Base-by-base conservation (phyloP, 257 asterid species). In the Plantago major region DNA sequence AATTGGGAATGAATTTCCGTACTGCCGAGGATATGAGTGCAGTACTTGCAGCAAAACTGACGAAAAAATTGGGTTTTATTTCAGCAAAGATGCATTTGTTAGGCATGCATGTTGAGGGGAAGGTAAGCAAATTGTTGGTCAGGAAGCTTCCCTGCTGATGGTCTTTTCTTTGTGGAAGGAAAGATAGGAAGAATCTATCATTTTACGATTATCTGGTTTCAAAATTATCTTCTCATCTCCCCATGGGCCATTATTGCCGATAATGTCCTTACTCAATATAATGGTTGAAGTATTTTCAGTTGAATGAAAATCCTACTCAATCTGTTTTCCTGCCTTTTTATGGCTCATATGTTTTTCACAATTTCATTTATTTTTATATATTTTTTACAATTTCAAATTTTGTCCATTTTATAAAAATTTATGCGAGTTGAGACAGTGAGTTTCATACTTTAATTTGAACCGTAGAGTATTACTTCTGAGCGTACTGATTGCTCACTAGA, bases 101-200 rank as follows among this genome's bases (percentile, higher is more conserved):
- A 65, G 99, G 97, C 79, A 74, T 89, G 97, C 97, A 93, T 72
- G 72, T 93, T 38, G 99, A 93, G 80, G 99, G 99, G 72, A 93
- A 89, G 95, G 99, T 85, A 69, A 69, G 76, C 55, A 62, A 49
- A 52, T 11, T 7, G 56, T 33, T 51, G 40, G 8, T 43, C 53
- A 38, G 16, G 53, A 60, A 11, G 26, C 26, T 22, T 22, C 26
- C 26, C 26, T 22, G 26, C 26, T 1, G 26, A 22, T 22, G 26
- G 26, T 22, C 1, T 22, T 22, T 22, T 22, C 26, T 22, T 22
- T 22, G 26, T 22, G 1, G 26, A 22, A 1, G 26, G 26, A 22
- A 22, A 22, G 26, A 22, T 22, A 22, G 26, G 26, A 22, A 22
- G 26, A 2, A 22, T 2, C 26, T 22, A 2, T 22, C 1, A 22